These are phyloP conservation scores for Ogataea methylovora DNA, from an alignment of 805 yeast species.

Conservation along the genomic window DNA sequence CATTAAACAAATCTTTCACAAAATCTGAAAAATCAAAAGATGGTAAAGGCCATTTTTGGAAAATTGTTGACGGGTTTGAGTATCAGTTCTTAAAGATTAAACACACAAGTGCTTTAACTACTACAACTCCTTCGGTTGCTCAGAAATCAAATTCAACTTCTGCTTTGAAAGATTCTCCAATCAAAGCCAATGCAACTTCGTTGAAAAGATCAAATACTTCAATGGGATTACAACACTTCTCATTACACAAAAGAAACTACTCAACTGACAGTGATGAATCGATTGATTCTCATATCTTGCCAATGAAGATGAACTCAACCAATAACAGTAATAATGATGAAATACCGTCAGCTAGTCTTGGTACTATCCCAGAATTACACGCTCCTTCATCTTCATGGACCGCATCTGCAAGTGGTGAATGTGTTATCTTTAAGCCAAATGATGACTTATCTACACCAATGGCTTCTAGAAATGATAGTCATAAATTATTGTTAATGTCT, in stretches of 20 bases:
- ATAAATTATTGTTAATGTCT: constrained; percentile 21
- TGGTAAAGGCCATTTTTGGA: constrained; percentile 93
- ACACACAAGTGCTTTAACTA: constrained; percentile 12
- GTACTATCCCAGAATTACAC: constrained; percentile 27
- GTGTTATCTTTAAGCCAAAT: constrained; percentile 15
- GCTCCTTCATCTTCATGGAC: constrained; percentile 35
- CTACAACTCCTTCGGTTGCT: constrained; percentile 1
- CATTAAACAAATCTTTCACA: constrained; percentile 86
- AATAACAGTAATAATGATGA: constrained; percentile 3
- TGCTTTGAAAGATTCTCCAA: not conserved
- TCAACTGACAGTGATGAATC: constrained; percentile 4
- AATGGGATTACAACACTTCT: constrained; percentile 18
- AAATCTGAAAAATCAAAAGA: constrained; percentile 88
- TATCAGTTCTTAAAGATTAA: constrained; percentile 67
- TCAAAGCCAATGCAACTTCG: not conserved
- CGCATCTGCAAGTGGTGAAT: constrained; percentile 33
- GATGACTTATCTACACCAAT: not conserved
- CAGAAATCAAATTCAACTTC: not conserved
- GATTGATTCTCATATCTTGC: constrained; percentile 4
- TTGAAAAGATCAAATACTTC: constrained; percentile 20
- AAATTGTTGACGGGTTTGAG: constrained; percentile 77
- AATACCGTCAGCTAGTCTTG: constrained; percentile 9
- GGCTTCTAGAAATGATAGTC: constrained; percentile 3
- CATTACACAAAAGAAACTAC: constrained; percentile 4
- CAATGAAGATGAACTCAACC: constrained; percentile 6